Conservation (phyloP, 257 asterid genomes). For the Solanum bulbocastanum region DNA sequence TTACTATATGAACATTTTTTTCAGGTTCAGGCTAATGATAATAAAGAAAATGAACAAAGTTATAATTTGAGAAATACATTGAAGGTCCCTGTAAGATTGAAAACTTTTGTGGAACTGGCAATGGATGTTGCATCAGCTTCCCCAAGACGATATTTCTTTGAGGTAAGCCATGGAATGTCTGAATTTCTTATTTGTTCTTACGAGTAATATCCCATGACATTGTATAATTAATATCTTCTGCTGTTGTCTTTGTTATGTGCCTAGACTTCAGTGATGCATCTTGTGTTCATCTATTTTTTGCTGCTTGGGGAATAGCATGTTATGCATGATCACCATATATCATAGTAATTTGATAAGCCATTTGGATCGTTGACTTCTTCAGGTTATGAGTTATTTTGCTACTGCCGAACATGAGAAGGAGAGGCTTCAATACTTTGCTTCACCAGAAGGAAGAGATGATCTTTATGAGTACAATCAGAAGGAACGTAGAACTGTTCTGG, state of each 20-base stretch:
- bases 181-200: not conserved
- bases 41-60: constrained; percentile 14
- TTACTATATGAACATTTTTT: constrained; percentile 3
- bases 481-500: constrained; percentile 88
- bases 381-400: constrained; percentile 92
- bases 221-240: not conserved
- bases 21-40: constrained; percentile 52
- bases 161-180: constrained; percentile 35
- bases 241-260: not conserved
- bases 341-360: not conserved
- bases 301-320: not conserved
- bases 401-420: constrained; percentile 89
- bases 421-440: constrained; percentile 79
- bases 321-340: not conserved
- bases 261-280: not conserved
- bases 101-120: constrained; percentile 63
- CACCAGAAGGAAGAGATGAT: constrained; percentile 98
- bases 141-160: constrained; percentile 88
- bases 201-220: not conserved
- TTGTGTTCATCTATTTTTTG: not conserved
- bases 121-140: constrained; percentile 96
- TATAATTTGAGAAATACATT: constrained; percentile 8
- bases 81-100: constrained; percentile 51
- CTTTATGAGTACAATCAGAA: constrained; percentile 88
- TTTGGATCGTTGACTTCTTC: constrained; percentile 4